phyloP scores from a whole-genome alignment of 768 basidiomycete species.

The Mycena sanguinolenta region DNA sequence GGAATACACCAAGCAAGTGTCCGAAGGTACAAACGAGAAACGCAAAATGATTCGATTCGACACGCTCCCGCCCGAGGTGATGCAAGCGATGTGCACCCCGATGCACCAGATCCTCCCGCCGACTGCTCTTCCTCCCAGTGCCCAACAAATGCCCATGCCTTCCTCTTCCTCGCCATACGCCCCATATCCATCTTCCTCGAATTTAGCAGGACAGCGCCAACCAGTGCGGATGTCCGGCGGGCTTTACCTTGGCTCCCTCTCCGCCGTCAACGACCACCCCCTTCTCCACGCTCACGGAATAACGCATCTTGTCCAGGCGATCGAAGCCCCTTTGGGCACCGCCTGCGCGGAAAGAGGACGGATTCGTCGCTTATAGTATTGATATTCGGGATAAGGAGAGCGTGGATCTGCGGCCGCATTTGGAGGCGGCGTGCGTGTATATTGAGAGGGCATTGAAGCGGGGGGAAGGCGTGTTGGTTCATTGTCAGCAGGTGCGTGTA shows the following conservation, averaged over 20 bases:
- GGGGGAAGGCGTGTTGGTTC: conserved; percentile 79
- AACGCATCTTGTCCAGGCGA: conserved; percentile 71
- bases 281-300: conserved; percentile 63
- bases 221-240: conserved; percentile 52
- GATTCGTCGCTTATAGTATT: conserved; percentile 71
- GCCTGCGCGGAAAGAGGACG: conserved; percentile 53
- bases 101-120: conserved; percentile 80
- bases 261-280: conserved; percentile 69
- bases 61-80: conserved; percentile 77
- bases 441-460: conserved; percentile 72
- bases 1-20: no score
- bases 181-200: conserved; percentile 36
- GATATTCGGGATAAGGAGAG: conserved; percentile 73
- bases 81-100: conserved; percentile 87
- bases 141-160: conserved; percentile 35
- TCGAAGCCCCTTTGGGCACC: conserved; percentile 77
- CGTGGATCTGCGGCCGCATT: conserved; percentile 75
- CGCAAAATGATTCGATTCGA: conserved; percentile 93
- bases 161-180: conserved; percentile 32
- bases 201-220: no score
- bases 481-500: conserved; percentile 81
- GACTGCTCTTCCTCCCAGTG: conserved; percentile 46
- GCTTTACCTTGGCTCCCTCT: conserved; percentile 77
- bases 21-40: no score
- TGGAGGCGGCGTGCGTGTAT: conserved; percentile 76